Evolutionary conservation across 2,329 filamentous ascomycete species (phyloP), one percentile per base, ranked within the genome.

Genomic region (Sporothrix phasma): DNA sequence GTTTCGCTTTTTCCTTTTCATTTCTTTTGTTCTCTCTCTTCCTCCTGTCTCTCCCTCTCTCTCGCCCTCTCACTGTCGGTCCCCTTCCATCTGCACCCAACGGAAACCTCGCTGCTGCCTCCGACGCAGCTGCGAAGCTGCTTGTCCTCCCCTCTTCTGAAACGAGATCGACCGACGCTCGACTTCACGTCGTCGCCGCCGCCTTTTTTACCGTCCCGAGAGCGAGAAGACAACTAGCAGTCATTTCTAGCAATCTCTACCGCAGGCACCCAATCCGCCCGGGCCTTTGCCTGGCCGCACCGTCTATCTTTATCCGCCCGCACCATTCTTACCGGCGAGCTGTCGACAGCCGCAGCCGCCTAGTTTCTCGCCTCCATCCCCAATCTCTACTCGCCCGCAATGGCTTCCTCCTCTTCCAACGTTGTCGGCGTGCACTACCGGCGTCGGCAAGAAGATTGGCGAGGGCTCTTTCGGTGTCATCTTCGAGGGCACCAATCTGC

Each of bases 381-480:
- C 15, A 37, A 11, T 13, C 34, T 37, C 37, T 29, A 45, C 37
- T 45, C 19, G 5, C 45, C 61, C 74, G 74, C 72, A 74, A 94
- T 94, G 90, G 86, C 90, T 65, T 92, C 90, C 69, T 91, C 89
- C 66, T 94, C 90, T 68, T 96, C 92, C 67, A 97, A 97, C 78
- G 94, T 99, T 70, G 94, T 97, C 73, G 94, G 94, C 75, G 94
- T 99, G 70, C 94, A 99, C 80, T 99, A 99, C 78, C 86, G 94
- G n/a, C 70, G 94, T 99, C 70, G 94, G 94, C 72, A 97, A 97
- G 85, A 99, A 99, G 82, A 97, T 99, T 71, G 94, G 94, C 76
- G 94, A 97, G 84, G 93, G 93, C 69, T 96, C 92, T 45, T 97
- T 97, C 74, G 93, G 93, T 81, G 94, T 97, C 71, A 97, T 97